phyloP scores from a whole-genome alignment of 805 yeast species.

The Starmerella scarabaei region DNA sequence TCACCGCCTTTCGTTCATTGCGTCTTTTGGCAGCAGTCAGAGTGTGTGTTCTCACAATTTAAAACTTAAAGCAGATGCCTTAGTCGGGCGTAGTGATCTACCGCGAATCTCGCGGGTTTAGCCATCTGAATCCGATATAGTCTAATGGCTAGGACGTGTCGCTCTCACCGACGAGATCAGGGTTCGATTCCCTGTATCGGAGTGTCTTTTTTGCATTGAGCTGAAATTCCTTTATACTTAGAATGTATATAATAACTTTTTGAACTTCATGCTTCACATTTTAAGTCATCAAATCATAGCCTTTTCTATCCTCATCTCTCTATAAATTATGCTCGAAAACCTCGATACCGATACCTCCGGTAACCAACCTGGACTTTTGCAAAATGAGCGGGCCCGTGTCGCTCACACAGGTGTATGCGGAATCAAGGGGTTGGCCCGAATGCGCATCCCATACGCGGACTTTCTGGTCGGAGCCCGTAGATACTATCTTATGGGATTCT shows the following conservation, averaged over 20 bases:
- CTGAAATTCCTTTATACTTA: not conserved
- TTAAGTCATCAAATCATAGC: not conserved
- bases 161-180: conserved; percentile 24
- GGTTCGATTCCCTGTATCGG: conserved; percentile 25
- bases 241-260: not conserved
- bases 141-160: conserved; percentile 24
- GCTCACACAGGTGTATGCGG: conserved; percentile 65
- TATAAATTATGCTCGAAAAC: conserved; percentile 4
- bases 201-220: conserved; percentile 8
- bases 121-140: conserved; percentile 22
- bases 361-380: conserved; percentile 1
- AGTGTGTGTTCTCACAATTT: no score
- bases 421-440: conserved; percentile 27
- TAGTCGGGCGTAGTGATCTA: no score
- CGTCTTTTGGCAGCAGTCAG: no score
- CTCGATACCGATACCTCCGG: conserved; percentile 18
- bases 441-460: conserved; percentile 47
- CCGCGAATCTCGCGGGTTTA: no score
- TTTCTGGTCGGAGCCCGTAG: conserved; percentile 76
- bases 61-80: no score
- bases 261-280: not conserved
- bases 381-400: conserved; percentile 62
- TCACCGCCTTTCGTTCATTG: no score
- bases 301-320: not conserved
- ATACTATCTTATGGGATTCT: conserved; percentile 28